Percentiles rank a stretch among this genome's conserved stretches.
phyloP scores from a whole-genome alignment of 1,284 basidiomycete species.

The Rhodotorula sp. region DNA sequence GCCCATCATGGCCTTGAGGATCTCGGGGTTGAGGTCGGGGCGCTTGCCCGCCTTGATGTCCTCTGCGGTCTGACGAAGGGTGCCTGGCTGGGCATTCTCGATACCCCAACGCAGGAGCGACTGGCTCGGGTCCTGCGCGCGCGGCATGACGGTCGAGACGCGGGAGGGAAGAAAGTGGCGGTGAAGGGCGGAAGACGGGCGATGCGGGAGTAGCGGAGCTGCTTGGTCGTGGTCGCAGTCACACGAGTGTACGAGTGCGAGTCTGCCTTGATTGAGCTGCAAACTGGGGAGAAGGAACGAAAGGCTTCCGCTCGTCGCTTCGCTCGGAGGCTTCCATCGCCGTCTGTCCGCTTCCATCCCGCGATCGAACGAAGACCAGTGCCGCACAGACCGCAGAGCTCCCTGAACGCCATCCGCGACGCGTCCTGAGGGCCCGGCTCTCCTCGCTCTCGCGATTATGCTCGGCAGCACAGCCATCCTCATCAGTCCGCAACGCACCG shows the following conservation, averaged over 20 bases:
- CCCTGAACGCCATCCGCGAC: too few species aligned
- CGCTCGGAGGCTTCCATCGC: too few species aligned
- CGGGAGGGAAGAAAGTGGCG: background rate
- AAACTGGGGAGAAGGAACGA: too few species aligned
- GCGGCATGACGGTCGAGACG: background rate
- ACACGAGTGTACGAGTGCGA: background rate
- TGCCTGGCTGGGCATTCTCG: slow-evolving; percentile 35
- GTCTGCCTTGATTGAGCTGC: background rate
- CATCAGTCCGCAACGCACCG: background rate
- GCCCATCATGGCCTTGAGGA: slow-evolving; percentile 83
- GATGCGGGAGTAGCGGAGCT: background rate
- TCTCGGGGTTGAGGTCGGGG: slow-evolving; percentile 64
- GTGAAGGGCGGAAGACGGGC: background rate
- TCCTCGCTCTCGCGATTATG: background rate
- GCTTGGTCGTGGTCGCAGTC: background rate
- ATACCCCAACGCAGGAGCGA: slow-evolving; percentile 43
- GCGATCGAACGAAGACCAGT: too few species aligned
- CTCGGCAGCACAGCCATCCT: background rate
- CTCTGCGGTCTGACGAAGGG: slow-evolving; percentile 24
- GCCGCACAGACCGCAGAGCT: too few species aligned
- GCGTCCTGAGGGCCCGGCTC: too few species aligned
- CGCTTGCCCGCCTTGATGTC: slow-evolving; percentile 36
- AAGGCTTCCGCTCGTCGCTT: too few species aligned
- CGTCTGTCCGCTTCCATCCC: too few species aligned
- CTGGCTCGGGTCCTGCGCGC: slow-evolving; percentile 29